These are phyloP conservation scores for Lonicera japonica DNA, from an alignment of 129 eudicot genomes.

Conservation along the genomic window DNA sequence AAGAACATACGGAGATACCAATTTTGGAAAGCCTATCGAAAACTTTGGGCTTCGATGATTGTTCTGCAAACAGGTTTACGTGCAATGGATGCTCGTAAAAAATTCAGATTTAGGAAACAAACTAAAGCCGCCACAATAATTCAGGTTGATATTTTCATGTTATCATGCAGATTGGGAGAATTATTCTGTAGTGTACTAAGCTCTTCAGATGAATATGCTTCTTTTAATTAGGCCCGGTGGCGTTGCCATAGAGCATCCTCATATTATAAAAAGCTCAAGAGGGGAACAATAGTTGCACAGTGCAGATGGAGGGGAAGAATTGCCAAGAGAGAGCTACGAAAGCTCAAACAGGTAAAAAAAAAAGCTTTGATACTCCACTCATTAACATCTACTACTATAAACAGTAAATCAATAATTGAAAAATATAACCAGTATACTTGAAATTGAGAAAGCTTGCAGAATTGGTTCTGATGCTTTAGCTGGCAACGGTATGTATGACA, in stretches of 20 bases:
- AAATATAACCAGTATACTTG: too few relatives aligned
- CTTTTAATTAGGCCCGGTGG: conserved; percentile 56
- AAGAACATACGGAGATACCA: conserved; percentile 50
- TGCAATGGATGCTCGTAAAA: conserved; percentile 70
- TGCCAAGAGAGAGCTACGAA: conserved; percentile 67
- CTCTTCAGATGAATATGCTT: neutral
- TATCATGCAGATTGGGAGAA: neutral
- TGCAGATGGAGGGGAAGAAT: conserved; percentile 87
- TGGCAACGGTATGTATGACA: too few relatives aligned
- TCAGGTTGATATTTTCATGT: conserved; percentile 44
- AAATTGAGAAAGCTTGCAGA: too few relatives aligned
- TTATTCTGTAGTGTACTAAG: neutral
- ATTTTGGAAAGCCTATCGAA: conserved; percentile 55
- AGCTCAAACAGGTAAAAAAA: conserved; percentile 79
- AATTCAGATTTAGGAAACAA: conserved; percentile 50
- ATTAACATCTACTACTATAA: too few relatives aligned
- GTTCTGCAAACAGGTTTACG: conserved; percentile 70
- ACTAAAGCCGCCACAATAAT: conserved; percentile 70
- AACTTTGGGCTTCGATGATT: conserved; percentile 57
- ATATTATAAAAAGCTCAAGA: conserved; percentile 58
- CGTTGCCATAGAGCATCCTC: conserved; percentile 69
- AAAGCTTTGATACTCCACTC: too few relatives aligned
- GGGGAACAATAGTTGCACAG: conserved; percentile 68
- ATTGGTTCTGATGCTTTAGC: too few relatives aligned
- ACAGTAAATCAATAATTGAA: too few relatives aligned